Conservation (phyloP, 164 flowering plant genomes). For the Vitis labrusca region DNA sequence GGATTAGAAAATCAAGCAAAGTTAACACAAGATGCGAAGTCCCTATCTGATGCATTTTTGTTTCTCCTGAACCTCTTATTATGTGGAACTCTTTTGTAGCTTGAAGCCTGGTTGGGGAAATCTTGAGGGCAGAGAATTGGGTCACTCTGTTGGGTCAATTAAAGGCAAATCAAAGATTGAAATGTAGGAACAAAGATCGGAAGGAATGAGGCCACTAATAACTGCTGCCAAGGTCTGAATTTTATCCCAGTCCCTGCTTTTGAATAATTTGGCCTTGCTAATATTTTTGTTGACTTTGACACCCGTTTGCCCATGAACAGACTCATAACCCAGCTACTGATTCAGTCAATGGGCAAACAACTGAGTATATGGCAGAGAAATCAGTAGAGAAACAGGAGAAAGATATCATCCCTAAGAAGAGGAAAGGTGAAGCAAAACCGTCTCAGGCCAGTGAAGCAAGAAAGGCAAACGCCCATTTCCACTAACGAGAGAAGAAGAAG, state of each 20-base stretch:
- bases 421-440: conserved; percentile 14
- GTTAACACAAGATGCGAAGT: conserved; percentile 31
- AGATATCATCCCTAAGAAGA: conserved; percentile 8
- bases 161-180: conserved; percentile 96
- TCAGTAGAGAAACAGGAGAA: conserved; percentile 10
- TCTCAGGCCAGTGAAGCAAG: conserved; percentile 20
- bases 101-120: conserved; percentile 80
- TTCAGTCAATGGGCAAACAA: conserved; percentile 34
- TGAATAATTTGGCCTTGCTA: not conserved
- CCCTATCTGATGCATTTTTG: not conserved
- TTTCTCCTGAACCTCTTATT: not conserved
- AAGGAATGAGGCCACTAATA: conserved; percentile 77
- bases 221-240: conserved; percentile 79
- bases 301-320: conserved; percentile 27
- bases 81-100: conserved; percentile 28
- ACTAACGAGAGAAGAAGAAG: conserved; percentile 15
- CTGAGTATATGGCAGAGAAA: conserved; percentile 5
- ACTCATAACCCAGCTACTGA: conserved; percentile 79
- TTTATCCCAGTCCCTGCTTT: not conserved
- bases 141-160: conserved; percentile 77
- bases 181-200: conserved; percentile 71
- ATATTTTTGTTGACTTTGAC: not conserved
- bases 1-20: conserved; percentile 74
- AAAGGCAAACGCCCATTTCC: conserved; percentile 1
- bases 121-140: conserved; percentile 83